Base-by-base conservation (phyloP, 225 moss, liverwort and hornwort genomes). In the Pseudoscleropodium purum region DNA sequence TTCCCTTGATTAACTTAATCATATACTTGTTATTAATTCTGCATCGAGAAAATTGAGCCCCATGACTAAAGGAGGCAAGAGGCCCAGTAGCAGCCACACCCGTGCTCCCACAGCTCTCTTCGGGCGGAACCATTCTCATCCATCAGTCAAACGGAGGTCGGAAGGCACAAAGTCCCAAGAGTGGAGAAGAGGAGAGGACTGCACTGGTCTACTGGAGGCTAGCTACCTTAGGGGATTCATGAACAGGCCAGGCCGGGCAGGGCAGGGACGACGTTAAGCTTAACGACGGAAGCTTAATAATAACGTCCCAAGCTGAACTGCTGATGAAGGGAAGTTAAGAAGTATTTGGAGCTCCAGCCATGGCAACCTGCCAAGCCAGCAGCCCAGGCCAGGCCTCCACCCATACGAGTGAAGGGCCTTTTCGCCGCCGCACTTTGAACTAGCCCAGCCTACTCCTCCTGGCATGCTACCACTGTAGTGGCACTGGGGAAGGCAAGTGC, bases 381-480 rank as follows among this genome's bases (percentile, higher is more conserved):
- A 41, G 62, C 13, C 47, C 61, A 52, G 77, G 77, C 64, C 77
- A 52, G 77, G 77, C 76, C 76, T 76, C 56, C 33, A 87, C 68
- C 54, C 87, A 66, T 56, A 29, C 77, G 43, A 84, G 89, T 66
- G 74, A 89, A 37, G 66, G 79, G 79, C 85, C 80, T 90, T 90
- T 86, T 86, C 90, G 90, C 90, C 90, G 90, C 90, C 90, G 90
- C 90, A 90, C 90, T 86, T 90, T 74, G 73, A 86, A 86, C 49
- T 63, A 83, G 86, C 86, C 84, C 81, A 33, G 77, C 85, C 89
- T 87, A 79, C 67, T 87, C 31, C 87, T 66, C 87, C 79, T 87
- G 67, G 56, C 87, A 79, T 54, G 87, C 79, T 79, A 51, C 79
- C n/a, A n/a, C n/a, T n/a, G n/a, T 81, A 88, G 87, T 88, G 82